Evolutionary conservation across 208 protist genomes (phyloP).

Genomic region (Trypanosoma cruzi): DNA sequence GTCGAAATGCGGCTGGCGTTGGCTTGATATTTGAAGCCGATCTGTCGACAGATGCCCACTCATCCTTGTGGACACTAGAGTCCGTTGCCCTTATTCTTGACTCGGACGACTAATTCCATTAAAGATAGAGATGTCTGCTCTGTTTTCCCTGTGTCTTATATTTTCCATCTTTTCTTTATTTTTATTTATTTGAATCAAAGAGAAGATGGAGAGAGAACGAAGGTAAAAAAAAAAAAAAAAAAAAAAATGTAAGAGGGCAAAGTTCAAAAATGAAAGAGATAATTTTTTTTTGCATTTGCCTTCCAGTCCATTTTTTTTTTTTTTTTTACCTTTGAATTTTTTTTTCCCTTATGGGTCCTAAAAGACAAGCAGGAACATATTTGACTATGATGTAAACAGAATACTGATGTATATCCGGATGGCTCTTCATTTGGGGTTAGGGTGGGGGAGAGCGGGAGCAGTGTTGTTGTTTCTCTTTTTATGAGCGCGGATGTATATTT

Average conservation of each 20-base stretch:
- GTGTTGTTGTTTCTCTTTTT: neutral
- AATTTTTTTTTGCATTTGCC: too few species aligned
- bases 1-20: slow-evolving; percentile 96
- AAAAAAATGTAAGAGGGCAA: neutral
- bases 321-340: slow-evolving; percentile 6
- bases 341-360: neutral
- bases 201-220: neutral
- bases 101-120: slow-evolving; percentile 74
- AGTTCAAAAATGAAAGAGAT: too few species aligned
- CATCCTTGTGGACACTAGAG: slow-evolving; percentile 96
- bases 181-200: neutral
- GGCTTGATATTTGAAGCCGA: slow-evolving; percentile 99
- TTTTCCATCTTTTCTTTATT: neutral
- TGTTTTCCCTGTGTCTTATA: slow-evolving; percentile 7
- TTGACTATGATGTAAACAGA: neutral
- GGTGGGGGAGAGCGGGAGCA: too few species aligned
- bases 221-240: neutral
- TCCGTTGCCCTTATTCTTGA: slow-evolving; percentile 96
- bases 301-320: neutral
- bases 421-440: neutral
- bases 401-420: neutral
- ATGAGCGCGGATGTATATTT: neutral
- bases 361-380: neutral
- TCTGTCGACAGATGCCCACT: slow-evolving; percentile 92
- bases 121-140: slow-evolving; percentile 1